Evolutionary conservation across 1,284 basidiomycete species (phyloP), one percentile per base, ranked within the genome.

Genomic region (Trichosporon sp.): DNA sequence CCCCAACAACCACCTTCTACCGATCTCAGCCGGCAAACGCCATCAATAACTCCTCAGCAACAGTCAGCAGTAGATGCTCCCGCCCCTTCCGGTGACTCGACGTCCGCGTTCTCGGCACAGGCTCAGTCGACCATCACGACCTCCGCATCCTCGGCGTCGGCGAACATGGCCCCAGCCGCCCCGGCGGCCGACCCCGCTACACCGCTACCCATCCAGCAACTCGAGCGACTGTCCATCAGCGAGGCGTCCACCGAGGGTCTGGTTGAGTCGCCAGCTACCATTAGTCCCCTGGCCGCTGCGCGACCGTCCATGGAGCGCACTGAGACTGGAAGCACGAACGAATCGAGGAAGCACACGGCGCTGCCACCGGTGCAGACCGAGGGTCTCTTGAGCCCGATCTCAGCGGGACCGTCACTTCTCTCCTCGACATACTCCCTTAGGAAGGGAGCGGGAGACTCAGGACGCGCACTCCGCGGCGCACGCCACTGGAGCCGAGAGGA

Each of bases 401-500:
- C 43, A 14, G 21, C 19, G 16, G 51, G 51, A 4, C 51, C 51
- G 10, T 54, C 51, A 19, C 51, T 21, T 5, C 31, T 14, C 32
- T 16, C 12, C 26, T 61, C 56, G 21, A 56, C 51, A 12, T n/a
- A 35, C 16, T 21, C 31, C 32, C 31, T 35, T n/a, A 32, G 59
- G 16, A 35, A n/a, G 31, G 59, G 59, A 11, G 37, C 59, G 16
- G 31, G 14, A 0, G 59, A 63, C 32, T 35, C 31, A 4, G 31
- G 31, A 32, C 59, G 59, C 31, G 37, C 32, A 1, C 12, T 63
- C 5, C 59, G 59, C 14, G 43, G 43, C 10, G 31, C 31, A 14
- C 59, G 59, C 14, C 59, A 63, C 32, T 63, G 59, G 59, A 37
- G 14, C 3, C 59, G 59, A 32, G 59, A 63, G 32, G 59, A 63